phyloP scores from a whole-genome alignment of 495 filamentous ascomycete genomes.

The Parachaetomium inaequale region DNA sequence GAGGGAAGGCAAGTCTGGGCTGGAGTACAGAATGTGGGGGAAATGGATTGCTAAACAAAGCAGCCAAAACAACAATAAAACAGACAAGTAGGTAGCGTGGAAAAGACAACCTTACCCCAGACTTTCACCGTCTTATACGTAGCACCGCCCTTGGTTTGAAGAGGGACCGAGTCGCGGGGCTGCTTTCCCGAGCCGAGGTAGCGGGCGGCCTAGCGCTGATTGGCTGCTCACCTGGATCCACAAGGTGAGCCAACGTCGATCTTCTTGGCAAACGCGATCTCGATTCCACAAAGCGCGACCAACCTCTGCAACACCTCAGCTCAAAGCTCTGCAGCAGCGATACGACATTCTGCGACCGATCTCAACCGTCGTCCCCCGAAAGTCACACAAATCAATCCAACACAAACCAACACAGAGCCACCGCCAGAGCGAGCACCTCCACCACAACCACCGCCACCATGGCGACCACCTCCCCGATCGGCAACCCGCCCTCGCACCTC shows the following conservation, averaged over 20 bases:
- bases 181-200: constrained; percentile 27
- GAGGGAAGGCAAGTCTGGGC: not conserved
- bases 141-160: not conserved
- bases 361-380: no score
- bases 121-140: constrained; percentile 7
- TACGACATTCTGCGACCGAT: not conserved
- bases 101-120: not conserved
- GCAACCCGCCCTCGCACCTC: constrained; percentile 29
- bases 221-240: constrained; percentile 27
- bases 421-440: not conserved
- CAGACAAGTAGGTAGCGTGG: not conserved
- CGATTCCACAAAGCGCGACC: constrained; percentile 3
- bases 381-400: not conserved
- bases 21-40: not conserved
- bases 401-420: not conserved
- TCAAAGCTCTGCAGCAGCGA: not conserved
- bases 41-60: not conserved
- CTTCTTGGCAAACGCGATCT: constrained; percentile 16
- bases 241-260: constrained; percentile 18
- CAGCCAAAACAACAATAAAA: not conserved
- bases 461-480: not conserved
- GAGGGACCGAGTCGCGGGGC: not conserved
- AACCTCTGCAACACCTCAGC: not conserved
- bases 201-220: constrained; percentile 12
- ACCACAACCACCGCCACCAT: constrained; percentile 1